Conservation (phyloP, 768 basidiomycete genomes). For the Xerocomellus amylosporus region DNA sequence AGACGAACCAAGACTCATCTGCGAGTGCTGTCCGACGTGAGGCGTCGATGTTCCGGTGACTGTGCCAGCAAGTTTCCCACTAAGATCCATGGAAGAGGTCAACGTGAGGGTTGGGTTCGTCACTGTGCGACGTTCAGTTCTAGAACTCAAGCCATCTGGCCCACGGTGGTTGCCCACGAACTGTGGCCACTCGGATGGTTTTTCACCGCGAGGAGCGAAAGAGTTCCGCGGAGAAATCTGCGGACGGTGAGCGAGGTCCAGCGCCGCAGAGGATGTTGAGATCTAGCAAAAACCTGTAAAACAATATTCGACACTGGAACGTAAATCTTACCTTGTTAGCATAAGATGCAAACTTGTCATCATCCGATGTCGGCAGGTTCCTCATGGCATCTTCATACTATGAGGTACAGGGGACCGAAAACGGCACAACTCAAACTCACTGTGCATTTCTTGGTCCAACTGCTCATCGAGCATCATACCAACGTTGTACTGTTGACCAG, state of each 20-base stretch:
- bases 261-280: slow-evolving; percentile 84
- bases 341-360: slow-evolving; percentile 78
- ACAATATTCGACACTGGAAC: neutral
- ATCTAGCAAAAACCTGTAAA: slow-evolving; percentile 42
- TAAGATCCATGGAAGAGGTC: slow-evolving; percentile 52
- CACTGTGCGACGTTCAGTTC: slow-evolving; percentile 65
- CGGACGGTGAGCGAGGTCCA: slow-evolving; percentile 88
- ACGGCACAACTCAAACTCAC: slow-evolving; percentile 43
- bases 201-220: slow-evolving; percentile 58
- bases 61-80: slow-evolving; percentile 42
- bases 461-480: slow-evolving; percentile 94
- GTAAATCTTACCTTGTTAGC: slow-evolving; percentile 54
- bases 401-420: slow-evolving; percentile 15
- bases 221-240: slow-evolving; percentile 72
- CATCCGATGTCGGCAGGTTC: slow-evolving; percentile 82
- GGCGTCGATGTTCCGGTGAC: slow-evolving; percentile 64
- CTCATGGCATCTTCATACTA: slow-evolving; percentile 72
- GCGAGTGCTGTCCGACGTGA: slow-evolving; percentile 59
- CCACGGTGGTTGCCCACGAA: slow-evolving; percentile 64
- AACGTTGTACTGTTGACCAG: slow-evolving; percentile 68
- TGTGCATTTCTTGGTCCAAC: slow-evolving; percentile 91
- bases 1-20: slow-evolving; percentile 37
- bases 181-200: slow-evolving; percentile 92
- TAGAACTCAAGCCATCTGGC: slow-evolving; percentile 53
- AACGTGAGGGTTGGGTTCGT: slow-evolving; percentile 72